Conservation (phyloP, 2,329 filamentous ascomycete species). For the Pseudocercospora macadamiae region DNA sequence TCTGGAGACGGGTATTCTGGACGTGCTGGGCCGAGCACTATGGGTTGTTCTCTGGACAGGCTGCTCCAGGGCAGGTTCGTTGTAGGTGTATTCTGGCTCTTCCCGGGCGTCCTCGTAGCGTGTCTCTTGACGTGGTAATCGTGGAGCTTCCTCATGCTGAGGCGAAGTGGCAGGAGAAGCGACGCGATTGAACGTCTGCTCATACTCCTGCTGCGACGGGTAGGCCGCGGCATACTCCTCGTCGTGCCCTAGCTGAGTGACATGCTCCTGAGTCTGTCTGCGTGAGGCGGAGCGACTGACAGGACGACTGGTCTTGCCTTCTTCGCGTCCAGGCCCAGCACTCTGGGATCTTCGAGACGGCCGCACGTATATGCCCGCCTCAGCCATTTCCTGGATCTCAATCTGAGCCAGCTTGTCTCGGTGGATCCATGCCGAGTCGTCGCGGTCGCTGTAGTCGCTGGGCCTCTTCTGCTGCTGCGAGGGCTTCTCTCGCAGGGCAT, state of each 20-base stretch:
- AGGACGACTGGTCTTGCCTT: conserved; percentile 48
- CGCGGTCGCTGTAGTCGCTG: conserved; percentile 51
- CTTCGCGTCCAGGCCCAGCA: conserved; percentile 38
- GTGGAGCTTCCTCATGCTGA: conserved; percentile 41
- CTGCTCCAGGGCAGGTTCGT: neutral
- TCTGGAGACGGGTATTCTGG: conserved; percentile 85
- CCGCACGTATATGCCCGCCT: conserved; percentile 68
- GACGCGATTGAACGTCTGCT: conserved; percentile 23
- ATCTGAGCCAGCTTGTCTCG: conserved; percentile 81
- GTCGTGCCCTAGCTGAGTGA: conserved; percentile 10
- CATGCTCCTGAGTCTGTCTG: conserved; percentile 2
- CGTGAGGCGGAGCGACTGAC: conserved; percentile 33
- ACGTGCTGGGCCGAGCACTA: conserved; percentile 56
- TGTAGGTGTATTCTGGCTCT: neutral
- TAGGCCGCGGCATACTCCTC: conserved; percentile 29
- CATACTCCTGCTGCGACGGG: conserved; percentile 23
- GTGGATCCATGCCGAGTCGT: conserved; percentile 81
- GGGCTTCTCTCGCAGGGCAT: conserved; percentile 28
- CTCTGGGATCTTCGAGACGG: conserved; percentile 57
- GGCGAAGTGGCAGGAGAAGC: conserved; percentile 39
- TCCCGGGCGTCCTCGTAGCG: conserved; percentile 41
- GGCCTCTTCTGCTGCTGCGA: conserved; percentile 20
- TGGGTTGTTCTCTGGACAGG: conserved; percentile 48
- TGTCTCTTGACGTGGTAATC: conserved; percentile 29
- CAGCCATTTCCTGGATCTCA: conserved; percentile 78